Base-by-base conservation (phyloP, 139 green algal genomes). In the Chlamydomonas schloesseri region DNA sequence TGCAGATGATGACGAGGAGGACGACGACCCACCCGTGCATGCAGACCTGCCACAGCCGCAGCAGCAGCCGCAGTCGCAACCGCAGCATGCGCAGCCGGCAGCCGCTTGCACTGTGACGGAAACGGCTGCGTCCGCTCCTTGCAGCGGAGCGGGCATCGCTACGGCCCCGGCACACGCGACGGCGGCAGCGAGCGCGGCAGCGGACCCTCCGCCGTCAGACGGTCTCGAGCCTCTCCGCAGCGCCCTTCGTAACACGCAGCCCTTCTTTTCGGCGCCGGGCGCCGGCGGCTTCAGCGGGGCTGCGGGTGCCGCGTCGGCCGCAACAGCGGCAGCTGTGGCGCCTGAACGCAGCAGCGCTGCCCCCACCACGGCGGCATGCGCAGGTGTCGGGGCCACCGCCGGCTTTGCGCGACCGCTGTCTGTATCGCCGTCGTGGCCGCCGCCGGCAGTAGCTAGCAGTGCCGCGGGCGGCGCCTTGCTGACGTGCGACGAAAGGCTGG, bases 401-500 rank as follows among this genome's bases (percentile, higher is more conserved):
- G 53, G 11, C 6, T 3, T 31, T 31, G 21, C 71, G 37, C 42
- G 15, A 2, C 23, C 29, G 18, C 42, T 50, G 42, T 50, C 42
- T 5, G 42, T 50, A 8, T 50, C 42, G 42, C 42, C 42, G 42
- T 50, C 42, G 42, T 50, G 42, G 42, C 42, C 42, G 42, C 42
- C 42, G 42, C 42, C 42, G 8, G 47, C 15, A 6, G 28, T 24
- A 17, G 55, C 46, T 23, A n/a, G n/a, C n/a, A n/a, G n/a, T n/a
- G 55, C 55, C 1, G 71, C 21, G 0, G 18, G 55, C 53, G 62
- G 73, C 2, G 14, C 50, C 8, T 23, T n/a, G 1, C 47, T 84
- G 42, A 65, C 57, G 46, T 84, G 78, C 24, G 64, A 75, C 20
- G 78, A 84, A 42, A 62, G 78, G 31, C 62, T 84, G 64, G 78